phyloP scores from a whole-genome alignment of 1,139 yeast species.

The Blastobotrys petasosporus region DNA sequence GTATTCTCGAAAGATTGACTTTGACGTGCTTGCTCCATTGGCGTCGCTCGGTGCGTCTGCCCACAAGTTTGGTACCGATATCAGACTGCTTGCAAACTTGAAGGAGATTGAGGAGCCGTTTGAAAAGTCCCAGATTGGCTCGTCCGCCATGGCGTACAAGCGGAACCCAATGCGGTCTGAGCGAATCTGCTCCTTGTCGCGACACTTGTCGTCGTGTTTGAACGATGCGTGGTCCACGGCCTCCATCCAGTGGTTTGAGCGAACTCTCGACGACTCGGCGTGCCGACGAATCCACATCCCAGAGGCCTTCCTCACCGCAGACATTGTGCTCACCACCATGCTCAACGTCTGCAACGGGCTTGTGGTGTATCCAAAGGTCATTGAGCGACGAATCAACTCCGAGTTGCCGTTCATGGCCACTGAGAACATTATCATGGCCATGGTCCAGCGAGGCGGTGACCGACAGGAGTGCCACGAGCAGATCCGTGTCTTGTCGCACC shows the following conservation, averaged over 20 bases:
- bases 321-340: conserved; percentile 82
- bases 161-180: conserved; percentile 99
- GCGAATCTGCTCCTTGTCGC: conserved; percentile 93
- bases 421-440: conserved; percentile 97
- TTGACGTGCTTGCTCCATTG: conserved; percentile 86
- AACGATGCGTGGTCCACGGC: conserved; percentile 95
- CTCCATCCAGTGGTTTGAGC: conserved; percentile 98
- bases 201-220: conserved; percentile 88
- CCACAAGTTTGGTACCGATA: conserved; percentile 96
- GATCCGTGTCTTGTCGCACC: conserved; percentile 93
- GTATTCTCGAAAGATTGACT: conserved; percentile 94
- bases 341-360: conserved; percentile 89
- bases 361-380: conserved; percentile 97
- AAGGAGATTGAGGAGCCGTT: conserved; percentile 98
- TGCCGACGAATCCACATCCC: conserved; percentile 96
- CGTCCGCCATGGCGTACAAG: conserved; percentile 98
- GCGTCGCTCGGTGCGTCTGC: conserved; percentile 95
- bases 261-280: conserved; percentile 97
- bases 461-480: conserved; percentile 99
- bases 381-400: conserved; percentile 88
- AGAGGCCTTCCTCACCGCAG: conserved; percentile 93
- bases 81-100: conserved; percentile 90
- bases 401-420: conserved; percentile 99
- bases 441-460: conserved; percentile 96
- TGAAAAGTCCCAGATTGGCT: conserved; percentile 95